A percentile compares a stretch with the other conserved stretches of the same genome.
phyloP scores from a whole-genome alignment of 1,284 basidiomycete genomes.

The Xerocomus amazonicus region DNA sequence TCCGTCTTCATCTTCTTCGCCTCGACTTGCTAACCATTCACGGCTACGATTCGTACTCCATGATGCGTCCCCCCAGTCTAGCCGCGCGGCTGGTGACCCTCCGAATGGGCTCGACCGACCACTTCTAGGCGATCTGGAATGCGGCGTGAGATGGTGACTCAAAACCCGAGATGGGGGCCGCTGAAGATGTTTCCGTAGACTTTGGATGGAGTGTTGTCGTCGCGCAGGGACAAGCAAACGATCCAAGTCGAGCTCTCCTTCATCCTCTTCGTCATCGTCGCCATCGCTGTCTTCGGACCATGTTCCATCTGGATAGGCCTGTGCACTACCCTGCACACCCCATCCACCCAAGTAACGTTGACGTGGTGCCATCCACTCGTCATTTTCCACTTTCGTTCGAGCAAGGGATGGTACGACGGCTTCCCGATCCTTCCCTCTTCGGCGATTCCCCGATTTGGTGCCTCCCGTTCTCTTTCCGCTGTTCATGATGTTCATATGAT shows the following conservation, averaged over 20 bases:
- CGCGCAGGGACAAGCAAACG: conserved; percentile 66
- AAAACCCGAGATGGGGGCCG: conserved; percentile 10
- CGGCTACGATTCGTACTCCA: conserved; percentile 23
- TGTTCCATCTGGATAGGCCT: conserved; percentile 16
- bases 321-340: conserved; percentile 21
- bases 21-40: conserved; percentile 19
- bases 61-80: conserved; percentile 22
- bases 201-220: conserved; percentile 66
- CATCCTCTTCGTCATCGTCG: conserved; percentile 45
- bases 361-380: conserved; percentile 33
- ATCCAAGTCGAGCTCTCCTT: conserved; percentile 62
- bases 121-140: conserved; percentile 13
- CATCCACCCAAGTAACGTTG: conserved; percentile 25
- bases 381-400: conserved; percentile 40
- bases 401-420: conserved; percentile 39
- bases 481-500: conserved; percentile 5
- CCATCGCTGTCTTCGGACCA: conserved; percentile 25
- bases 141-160: conserved; percentile 6
- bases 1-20: conserved; percentile 28
- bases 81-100: conserved; percentile 4
- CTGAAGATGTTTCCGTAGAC: conserved; percentile 58
- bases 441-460: conserved; percentile 4
- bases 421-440: conserved; percentile 24
- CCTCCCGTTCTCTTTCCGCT: conserved; percentile 11
- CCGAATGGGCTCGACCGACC: conserved; percentile 21